Evolutionary conservation across 306 rosid species (phyloP).

Genomic region (Inga leiocalycina): DNA sequence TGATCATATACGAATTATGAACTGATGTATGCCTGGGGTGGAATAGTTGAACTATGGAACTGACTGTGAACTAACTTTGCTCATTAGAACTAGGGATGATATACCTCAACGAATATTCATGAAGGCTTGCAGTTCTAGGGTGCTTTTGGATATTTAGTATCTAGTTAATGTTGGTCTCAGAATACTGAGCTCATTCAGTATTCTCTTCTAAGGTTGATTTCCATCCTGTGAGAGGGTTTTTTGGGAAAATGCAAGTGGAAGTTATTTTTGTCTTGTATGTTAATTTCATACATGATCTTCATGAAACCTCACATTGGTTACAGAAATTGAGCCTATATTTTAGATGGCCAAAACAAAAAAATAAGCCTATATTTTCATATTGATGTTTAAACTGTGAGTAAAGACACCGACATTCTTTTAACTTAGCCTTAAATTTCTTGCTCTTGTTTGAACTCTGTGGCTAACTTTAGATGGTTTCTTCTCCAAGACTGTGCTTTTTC

Average conservation of each 20-base stretch:
- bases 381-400: background rate
- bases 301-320: background rate
- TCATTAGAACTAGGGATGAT: background rate
- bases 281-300: background rate
- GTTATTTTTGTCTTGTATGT: background rate
- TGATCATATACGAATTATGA: too few species aligned
- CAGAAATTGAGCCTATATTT: background rate
- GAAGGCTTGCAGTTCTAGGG: background rate
- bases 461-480: slow-evolving; percentile 1
- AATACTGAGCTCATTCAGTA: background rate
- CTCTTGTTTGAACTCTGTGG: background rate
- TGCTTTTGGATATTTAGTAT: background rate
- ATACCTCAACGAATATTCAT: background rate
- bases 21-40: background rate
- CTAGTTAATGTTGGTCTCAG: background rate
- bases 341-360: background rate
- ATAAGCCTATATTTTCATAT: background rate
- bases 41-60: background rate
- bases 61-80: slow-evolving; percentile 1
- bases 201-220: background rate
- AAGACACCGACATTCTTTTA: background rate
- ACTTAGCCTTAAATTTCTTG: background rate
- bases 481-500: slow-evolving; percentile 13
- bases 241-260: background rate
- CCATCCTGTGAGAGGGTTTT: background rate